Conservation (phyloP, 345 rosid genomes). For the Linum lewisii region DNA sequence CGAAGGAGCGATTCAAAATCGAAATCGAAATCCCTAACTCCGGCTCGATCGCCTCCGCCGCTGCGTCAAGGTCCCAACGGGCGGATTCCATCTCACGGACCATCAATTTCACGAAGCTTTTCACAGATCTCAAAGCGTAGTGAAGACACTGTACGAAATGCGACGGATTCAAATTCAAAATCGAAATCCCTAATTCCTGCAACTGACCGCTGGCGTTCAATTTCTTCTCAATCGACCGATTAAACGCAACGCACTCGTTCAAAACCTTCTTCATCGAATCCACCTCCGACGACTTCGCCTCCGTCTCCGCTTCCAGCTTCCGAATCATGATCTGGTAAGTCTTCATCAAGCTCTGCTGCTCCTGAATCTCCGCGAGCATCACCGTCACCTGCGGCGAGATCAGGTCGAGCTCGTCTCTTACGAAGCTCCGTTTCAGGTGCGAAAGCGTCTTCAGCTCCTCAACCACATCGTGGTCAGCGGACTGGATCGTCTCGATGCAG, state of each 20-base stretch:
- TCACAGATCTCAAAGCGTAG: slow-evolving; percentile 43
- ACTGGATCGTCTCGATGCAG: slow-evolving; percentile 56
- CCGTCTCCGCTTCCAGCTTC: slow-evolving; percentile 55
- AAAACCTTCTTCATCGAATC: slow-evolving; percentile 28
- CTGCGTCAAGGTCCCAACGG: slow-evolving; percentile 71
- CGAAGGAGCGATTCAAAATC: slow-evolving; percentile 34
- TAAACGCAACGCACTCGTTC: slow-evolving; percentile 24
- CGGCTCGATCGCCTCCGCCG: slow-evolving; percentile 50
- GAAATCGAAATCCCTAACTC: slow-evolving; percentile 24
- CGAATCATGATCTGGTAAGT: slow-evolving; percentile 55
- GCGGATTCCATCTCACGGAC: slow-evolving; percentile 74
- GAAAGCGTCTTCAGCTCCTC: slow-evolving; percentile 65
- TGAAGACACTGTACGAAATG: slow-evolving; percentile 52
- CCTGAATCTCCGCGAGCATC: slow-evolving; percentile 61
- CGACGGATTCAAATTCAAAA: slow-evolving; percentile 30
- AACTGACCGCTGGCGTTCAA: slow-evolving; percentile 54
- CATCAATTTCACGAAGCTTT: slow-evolving; percentile 56
- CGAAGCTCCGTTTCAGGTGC: slow-evolving; percentile 56
- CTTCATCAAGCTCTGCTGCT: slow-evolving; percentile 49
- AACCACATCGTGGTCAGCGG: slow-evolving; percentile 78
- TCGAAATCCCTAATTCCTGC: slow-evolving; percentile 36
- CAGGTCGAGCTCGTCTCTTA: slow-evolving; percentile 53
- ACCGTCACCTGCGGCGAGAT: slow-evolving; percentile 48
- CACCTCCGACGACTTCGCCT: slow-evolving; percentile 32
- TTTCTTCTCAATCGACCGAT: slow-evolving; percentile 53